A percentile compares a stretch with the other conserved stretches of the same genome.
phyloP scores from a whole-genome alignment of 495 filamentous ascomycete species.

The Penicillium malachiteum region DNA sequence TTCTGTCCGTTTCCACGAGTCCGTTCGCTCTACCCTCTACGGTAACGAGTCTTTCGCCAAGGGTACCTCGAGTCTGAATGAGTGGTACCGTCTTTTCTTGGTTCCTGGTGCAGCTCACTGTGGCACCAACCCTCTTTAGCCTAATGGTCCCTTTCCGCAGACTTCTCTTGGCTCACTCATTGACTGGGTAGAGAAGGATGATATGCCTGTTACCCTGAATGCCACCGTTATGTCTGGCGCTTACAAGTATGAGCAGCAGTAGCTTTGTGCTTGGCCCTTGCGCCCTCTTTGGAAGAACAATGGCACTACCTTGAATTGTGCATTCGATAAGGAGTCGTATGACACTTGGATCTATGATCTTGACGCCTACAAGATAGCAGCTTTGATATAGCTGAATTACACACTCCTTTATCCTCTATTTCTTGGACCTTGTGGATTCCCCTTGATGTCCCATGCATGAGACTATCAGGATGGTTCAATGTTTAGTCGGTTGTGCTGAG shows the following conservation, averaged over 20 bases:
- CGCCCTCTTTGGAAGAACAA: slow-evolving; percentile 39
- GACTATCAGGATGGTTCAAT: too few relatives aligned
- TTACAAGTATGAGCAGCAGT: slow-evolving; percentile 30
- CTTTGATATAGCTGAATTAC: too few relatives aligned
- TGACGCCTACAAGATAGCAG: too few relatives aligned
- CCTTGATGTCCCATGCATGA: too few relatives aligned
- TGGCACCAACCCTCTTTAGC: neutral
- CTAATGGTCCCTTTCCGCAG: slow-evolving; percentile 36
- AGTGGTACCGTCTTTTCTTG: slow-evolving; percentile 43
- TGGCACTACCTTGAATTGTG: slow-evolving; percentile 11
- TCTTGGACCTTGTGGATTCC: too few relatives aligned
- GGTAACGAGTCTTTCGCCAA: slow-evolving; percentile 27
- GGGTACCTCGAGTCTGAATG: slow-evolving; percentile 29
- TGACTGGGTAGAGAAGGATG: slow-evolving; percentile 49
- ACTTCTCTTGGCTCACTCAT: slow-evolving; percentile 34
- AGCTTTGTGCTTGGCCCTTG: slow-evolving; percentile 46
- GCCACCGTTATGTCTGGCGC: slow-evolving; percentile 25
- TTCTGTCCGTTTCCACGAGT: slow-evolving; percentile 44
- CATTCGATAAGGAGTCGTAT: slow-evolving; percentile 11
- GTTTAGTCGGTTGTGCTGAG: too few relatives aligned
- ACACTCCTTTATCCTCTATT: too few relatives aligned
- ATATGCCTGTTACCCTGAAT: slow-evolving; percentile 34
- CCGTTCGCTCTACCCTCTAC: slow-evolving; percentile 43
- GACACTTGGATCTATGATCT: slow-evolving; percentile 12
- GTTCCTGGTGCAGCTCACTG: slow-evolving; percentile 39